phyloP scores from a whole-genome alignment of 345 rosid species.

The Isatis tinctoria region DNA sequence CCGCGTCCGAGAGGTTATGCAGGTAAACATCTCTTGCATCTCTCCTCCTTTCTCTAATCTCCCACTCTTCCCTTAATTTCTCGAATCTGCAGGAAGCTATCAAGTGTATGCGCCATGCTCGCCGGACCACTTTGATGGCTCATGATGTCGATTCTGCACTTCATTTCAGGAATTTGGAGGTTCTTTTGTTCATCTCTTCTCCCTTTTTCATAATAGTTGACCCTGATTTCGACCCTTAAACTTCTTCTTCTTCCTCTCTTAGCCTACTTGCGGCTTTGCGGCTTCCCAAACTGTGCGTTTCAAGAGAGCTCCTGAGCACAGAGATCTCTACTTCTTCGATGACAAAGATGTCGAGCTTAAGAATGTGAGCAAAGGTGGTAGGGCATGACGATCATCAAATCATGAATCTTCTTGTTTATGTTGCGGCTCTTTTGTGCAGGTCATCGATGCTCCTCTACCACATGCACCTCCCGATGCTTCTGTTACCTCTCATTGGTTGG shows the following conservation, averaged over 20 bases:
- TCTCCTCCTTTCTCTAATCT: neutral
- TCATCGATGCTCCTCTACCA: slow-evolving; percentile 60
- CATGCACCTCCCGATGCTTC: slow-evolving; percentile 57
- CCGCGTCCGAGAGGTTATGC: slow-evolving; percentile 84
- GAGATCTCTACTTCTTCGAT: slow-evolving; percentile 70
- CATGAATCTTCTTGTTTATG: slow-evolving; percentile 22
- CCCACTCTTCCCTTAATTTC: neutral
- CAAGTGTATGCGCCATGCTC: slow-evolving; percentile 88
- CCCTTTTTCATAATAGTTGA: neutral
- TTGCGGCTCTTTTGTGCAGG: slow-evolving; percentile 36
- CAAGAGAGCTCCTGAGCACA: slow-evolving; percentile 67
- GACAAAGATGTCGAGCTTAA: slow-evolving; percentile 73
- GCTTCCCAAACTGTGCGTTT: slow-evolving; percentile 53
- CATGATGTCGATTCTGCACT: slow-evolving; percentile 81
- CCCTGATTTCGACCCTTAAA: neutral
- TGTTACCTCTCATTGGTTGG: slow-evolving; percentile 67
- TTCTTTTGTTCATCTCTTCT: slow-evolving; percentile 5
- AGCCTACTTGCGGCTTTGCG: slow-evolving; percentile 71
- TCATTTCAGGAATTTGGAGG: slow-evolving; percentile 74
- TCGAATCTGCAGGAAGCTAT: slow-evolving; percentile 64
- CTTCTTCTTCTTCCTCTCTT: neutral
- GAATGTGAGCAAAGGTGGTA: slow-evolving; percentile 34
- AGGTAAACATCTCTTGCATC: slow-evolving; percentile 35
- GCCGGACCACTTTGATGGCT: slow-evolving; percentile 55
- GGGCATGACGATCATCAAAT: neutral